Percentiles rank a stretch among this genome's conserved stretches.
phyloP scores from a whole-genome alignment of 306 rosid species.

The Cercis canadensis region DNA sequence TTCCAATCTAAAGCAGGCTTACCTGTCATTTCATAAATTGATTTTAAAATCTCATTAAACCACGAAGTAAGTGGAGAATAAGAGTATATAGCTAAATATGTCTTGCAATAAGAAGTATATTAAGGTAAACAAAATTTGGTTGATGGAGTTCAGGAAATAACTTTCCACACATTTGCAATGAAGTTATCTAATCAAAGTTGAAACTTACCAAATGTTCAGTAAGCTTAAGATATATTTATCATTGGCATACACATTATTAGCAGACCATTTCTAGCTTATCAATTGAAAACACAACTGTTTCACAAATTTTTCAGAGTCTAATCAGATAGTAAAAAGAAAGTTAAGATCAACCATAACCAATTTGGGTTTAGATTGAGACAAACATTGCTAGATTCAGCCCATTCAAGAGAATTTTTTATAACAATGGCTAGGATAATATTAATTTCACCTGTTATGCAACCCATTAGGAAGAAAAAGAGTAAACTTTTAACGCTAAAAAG shows the following conservation, averaged over 20 bases:
- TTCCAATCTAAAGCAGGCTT: constrained; percentile 80
- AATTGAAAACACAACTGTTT: background rate
- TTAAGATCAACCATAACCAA: no score
- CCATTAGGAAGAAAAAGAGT: no score
- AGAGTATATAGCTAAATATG: constrained; percentile 19
- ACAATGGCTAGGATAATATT: no score
- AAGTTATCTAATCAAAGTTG: no score
- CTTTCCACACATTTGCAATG: constrained; percentile 2
- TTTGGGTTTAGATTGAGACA: background rate
- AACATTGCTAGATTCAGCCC: background rate
- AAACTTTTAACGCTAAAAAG: background rate
- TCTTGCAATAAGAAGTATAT: background rate
- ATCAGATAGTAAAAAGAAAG: background rate
- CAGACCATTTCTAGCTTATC: constrained; percentile 13
- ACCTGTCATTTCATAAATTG: constrained; percentile 39
- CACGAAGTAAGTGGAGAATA: background rate
- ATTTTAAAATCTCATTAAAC: constrained; percentile 1
- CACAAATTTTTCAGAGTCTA: background rate
- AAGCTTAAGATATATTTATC: no score
- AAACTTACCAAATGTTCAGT: no score
- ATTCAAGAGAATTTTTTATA: no score
- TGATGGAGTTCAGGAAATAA: background rate
- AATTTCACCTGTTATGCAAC: no score
- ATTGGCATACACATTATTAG: background rate
- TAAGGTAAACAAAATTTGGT: background rate